Percentiles rank a stretch among this genome's conserved stretches.
Conservation (phyloP, 495 filamentous ascomycete genomes). For the Mytilinidion resinicola region DNA sequence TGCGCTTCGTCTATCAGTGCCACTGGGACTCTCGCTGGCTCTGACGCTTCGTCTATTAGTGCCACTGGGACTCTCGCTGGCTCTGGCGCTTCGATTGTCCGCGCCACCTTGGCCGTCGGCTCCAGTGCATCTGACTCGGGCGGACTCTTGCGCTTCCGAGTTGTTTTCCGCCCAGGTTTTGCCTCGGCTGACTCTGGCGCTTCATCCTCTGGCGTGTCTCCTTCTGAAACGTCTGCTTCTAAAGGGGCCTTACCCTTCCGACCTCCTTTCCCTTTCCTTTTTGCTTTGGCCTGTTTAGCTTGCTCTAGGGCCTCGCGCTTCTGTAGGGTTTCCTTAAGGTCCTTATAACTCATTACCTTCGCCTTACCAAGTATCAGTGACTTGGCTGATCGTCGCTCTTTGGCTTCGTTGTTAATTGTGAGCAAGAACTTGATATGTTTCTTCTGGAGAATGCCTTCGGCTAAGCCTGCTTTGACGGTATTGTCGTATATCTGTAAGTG, state of each 20-base stretch:
- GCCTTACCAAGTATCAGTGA: neutral
- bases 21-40: neutral
- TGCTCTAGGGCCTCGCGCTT: neutral
- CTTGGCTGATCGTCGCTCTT: neutral
- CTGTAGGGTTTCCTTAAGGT: neutral
- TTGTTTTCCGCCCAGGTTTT: no score
- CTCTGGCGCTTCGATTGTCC: slow-evolving; percentile 4
- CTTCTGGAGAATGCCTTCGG: neutral
- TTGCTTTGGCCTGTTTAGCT: neutral
- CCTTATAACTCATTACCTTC: neutral
- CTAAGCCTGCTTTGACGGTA: neutral
- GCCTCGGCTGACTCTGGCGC: no score
- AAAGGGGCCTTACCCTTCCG: neutral
- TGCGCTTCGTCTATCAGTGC: no score
- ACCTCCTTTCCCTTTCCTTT: neutral
- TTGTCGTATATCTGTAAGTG: neutral
- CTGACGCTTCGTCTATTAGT: slow-evolving; percentile 3
- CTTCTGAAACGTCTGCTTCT: neutral
- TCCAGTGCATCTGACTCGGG: neutral
- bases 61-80: neutral
- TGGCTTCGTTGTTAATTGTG: neutral
- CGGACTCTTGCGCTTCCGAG: slow-evolving; percentile 7
- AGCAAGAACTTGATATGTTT: neutral
- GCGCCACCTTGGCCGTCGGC: slow-evolving; percentile 5
- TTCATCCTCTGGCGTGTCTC: neutral